These are phyloP conservation scores for Alternaria ventricosa DNA, from an alignment of 2,329 filamentous ascomycete species.

Conservation along the genomic window DNA sequence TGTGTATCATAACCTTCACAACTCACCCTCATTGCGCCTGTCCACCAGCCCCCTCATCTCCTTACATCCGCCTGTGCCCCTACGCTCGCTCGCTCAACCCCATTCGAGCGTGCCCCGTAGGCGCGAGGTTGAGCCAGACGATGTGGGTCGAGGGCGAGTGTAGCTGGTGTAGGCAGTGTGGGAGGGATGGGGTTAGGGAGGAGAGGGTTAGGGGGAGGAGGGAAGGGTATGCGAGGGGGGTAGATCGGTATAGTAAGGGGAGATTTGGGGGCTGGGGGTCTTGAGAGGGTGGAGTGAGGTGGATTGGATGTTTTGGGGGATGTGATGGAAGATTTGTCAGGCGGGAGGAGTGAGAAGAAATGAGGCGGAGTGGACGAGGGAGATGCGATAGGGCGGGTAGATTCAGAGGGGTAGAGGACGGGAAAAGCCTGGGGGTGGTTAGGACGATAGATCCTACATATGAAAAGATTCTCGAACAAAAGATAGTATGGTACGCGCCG, in stretches of 20 bases:
- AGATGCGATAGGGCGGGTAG: neutral
- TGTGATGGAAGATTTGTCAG: neutral
- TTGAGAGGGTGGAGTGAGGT: neutral
- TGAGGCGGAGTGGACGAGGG: neutral
- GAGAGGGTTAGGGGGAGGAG: neutral
- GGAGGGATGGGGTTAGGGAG: conserved; percentile 8
- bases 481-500: neutral
- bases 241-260: neutral
- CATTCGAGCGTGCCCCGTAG: conserved; percentile 21
- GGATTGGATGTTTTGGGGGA: too few species aligned
- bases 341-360: neutral
- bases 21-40: conserved; percentile 30
- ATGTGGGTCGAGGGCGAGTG: conserved; percentile 14
- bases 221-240: neutral
- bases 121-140: conserved; percentile 16
- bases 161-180: conserved; percentile 27
- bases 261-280: neutral
- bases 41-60: conserved; percentile 24
- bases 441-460: neutral
- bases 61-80: conserved; percentile 26
- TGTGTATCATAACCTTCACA: conserved; percentile 36
- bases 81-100: conserved; percentile 4
- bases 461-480: neutral
- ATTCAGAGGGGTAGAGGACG: neutral
- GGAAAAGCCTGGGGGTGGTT: neutral